phyloP scores from a whole-genome alignment of 495 filamentous ascomycete species.

The Penicillium macrosclerotiorum region DNA sequence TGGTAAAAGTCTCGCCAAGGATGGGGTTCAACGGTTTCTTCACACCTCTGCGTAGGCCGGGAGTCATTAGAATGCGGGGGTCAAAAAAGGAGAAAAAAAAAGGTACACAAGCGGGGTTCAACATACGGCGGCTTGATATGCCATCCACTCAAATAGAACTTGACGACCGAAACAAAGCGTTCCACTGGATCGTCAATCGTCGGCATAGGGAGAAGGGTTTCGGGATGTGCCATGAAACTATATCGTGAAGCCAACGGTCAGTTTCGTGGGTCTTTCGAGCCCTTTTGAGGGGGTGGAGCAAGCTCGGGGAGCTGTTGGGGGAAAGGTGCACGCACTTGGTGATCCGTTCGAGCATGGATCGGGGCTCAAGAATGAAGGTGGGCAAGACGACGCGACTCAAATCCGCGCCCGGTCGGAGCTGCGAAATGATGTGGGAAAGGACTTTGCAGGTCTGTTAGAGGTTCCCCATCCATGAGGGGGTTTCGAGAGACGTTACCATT shows the following conservation, averaged over 20 bases:
- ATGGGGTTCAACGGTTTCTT: conserved; percentile 99
- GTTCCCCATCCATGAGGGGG: too few species aligned
- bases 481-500: conserved; percentile 40
- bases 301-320: background rate
- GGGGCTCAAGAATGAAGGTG: conserved; percentile 96
- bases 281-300: too few species aligned
- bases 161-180: conserved; percentile 90
- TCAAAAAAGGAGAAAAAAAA: conserved; percentile 8
- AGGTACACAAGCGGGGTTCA: conserved; percentile 1
- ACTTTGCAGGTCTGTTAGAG: too few species aligned
- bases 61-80: conserved; percentile 4
- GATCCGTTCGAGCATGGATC: conserved; percentile 97
- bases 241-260: background rate
- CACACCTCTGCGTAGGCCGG: conserved; percentile 64
- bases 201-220: conserved; percentile 86
- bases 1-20: conserved; percentile 90
- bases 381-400: conserved; percentile 91
- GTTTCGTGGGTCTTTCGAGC: background rate
- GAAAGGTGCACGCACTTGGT: conserved; percentile 69
- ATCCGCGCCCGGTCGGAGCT: conserved; percentile 92
- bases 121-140: conserved; percentile 96
- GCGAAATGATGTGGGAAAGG: conserved; percentile 92
- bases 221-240: conserved; percentile 99
- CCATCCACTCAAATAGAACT: conserved; percentile 98
- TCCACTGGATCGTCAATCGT: conserved; percentile 85